phyloP scores from a whole-genome alignment of 164 flowering plant species.

The Magnolia changhungtana region DNA sequence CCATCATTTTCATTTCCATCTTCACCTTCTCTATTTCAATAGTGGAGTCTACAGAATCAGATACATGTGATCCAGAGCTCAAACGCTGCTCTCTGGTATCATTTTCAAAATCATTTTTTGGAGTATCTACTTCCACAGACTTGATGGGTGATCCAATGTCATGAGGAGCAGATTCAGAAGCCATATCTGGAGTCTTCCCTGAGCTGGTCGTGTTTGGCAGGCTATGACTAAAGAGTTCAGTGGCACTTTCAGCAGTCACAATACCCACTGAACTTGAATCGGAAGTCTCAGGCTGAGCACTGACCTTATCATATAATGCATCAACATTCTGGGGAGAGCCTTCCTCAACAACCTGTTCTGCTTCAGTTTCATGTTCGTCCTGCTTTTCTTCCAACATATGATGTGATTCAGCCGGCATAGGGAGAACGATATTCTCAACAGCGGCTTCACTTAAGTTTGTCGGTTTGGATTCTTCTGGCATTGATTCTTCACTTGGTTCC shows the following conservation, averaged over 20 bases:
- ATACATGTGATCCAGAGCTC: constrained; percentile 32
- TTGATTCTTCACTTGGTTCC: constrained; percentile 27
- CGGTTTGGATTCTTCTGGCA: constrained; percentile 26
- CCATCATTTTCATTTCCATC: constrained; percentile 95
- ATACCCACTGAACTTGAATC: constrained; percentile 20
- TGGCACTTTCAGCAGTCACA: constrained; percentile 28
- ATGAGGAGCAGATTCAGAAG: constrained; percentile 28
- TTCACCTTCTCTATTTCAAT: constrained; percentile 69
- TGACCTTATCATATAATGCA: constrained; percentile 21
- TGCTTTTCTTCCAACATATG: constrained; percentile 19
- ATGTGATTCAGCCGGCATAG: constrained; percentile 23
- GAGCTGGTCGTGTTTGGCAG: constrained; percentile 17
- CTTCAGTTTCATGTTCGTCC: constrained; percentile 23
- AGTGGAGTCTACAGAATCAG: constrained; percentile 33
- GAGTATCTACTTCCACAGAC: constrained; percentile 27
- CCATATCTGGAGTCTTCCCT: constrained; percentile 24
- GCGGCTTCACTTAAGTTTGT: constrained; percentile 18
- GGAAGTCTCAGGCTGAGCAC: constrained; percentile 25
- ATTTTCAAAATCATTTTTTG: constrained; percentile 25
- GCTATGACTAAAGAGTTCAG: constrained; percentile 18
- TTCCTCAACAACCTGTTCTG: constrained; percentile 30
- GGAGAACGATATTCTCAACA: constrained; percentile 7
- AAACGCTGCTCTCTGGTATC: constrained; percentile 33
- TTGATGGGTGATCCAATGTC: constrained; percentile 29
- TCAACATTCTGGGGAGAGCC: constrained; percentile 24